These are phyloP conservation scores for Quercus lobata DNA, from an alignment of 331 rosid species.

Conservation along the genomic window DNA sequence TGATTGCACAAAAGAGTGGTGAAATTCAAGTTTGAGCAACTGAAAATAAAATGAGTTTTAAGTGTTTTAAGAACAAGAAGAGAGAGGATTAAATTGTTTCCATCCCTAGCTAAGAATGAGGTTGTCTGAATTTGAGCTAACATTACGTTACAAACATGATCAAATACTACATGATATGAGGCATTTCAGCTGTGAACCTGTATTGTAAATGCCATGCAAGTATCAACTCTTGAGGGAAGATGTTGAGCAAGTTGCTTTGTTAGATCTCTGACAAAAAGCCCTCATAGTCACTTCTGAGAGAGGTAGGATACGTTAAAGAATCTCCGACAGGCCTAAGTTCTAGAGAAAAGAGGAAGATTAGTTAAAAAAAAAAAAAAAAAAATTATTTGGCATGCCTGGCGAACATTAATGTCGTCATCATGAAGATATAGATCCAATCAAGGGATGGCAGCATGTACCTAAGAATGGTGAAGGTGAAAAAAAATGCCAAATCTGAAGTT, in stretches of 20 bases:
- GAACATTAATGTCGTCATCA: conserved; percentile 69
- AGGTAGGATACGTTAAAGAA: conserved; percentile 3
- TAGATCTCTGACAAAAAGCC: conserved; percentile 64
- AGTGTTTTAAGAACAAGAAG: background rate
- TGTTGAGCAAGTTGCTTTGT: conserved; percentile 67
- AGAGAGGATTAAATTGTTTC: background rate
- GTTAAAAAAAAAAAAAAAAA: conserved; percentile 15
- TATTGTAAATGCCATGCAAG: conserved; percentile 63
- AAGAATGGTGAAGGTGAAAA: conserved; percentile 9
- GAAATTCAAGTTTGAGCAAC: background rate
- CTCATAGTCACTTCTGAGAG: conserved; percentile 69
- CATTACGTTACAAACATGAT: conserved; percentile 64
- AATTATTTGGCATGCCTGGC: conserved; percentile 94
- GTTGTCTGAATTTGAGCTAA: conserved; percentile 24
- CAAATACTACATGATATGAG: background rate
- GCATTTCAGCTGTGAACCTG: conserved; percentile 42
- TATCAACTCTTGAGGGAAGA: conserved; percentile 78
- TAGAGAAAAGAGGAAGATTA: conserved; percentile 16
- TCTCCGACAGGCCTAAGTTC: conserved; percentile 4
- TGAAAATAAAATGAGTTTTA: background rate
- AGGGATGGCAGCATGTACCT: conserved; percentile 86
- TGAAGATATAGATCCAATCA: conserved; percentile 82
- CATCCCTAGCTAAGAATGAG: background rate
- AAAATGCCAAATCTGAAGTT: conserved; percentile 4
- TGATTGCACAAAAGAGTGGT: background rate